Evolutionary conservation across 768 basidiomycete species (phyloP).

Genomic region (Mycena polygramma): DNA sequence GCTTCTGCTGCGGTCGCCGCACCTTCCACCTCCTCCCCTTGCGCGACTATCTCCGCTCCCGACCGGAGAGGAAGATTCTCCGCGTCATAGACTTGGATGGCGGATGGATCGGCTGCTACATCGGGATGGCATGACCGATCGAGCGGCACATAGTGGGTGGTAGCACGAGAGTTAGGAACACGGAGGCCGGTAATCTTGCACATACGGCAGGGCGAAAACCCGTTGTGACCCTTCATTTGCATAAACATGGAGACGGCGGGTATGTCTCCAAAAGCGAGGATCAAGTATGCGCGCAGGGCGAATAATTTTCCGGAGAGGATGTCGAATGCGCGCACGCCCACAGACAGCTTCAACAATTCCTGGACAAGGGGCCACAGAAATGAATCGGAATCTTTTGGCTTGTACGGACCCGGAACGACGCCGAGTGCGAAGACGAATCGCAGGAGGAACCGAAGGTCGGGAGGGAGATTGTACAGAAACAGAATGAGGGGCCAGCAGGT

Average conservation of each 20-base stretch:
- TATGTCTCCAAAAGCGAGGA: slow-evolving; percentile 49
- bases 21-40: slow-evolving; percentile 42
- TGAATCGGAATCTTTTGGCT: slow-evolving; percentile 53
- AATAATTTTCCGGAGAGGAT: slow-evolving; percentile 38
- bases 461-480: slow-evolving; percentile 58
- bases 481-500: slow-evolving; percentile 56
- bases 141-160: slow-evolving; percentile 47
- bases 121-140: slow-evolving; percentile 40
- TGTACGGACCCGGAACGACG: slow-evolving; percentile 57
- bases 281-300: slow-evolving; percentile 46
- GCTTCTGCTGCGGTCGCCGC: slow-evolving; percentile 38
- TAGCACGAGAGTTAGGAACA: slow-evolving; percentile 22
- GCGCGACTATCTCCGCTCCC: slow-evolving; percentile 45
- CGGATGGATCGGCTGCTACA: neutral
- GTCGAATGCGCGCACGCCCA: slow-evolving; percentile 49
- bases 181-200: slow-evolving; percentile 46
- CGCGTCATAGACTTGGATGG: slow-evolving; percentile 41
- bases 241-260: slow-evolving; percentile 33
- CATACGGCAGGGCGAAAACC: slow-evolving; percentile 44
- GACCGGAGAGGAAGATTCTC: slow-evolving; percentile 50
- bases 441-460: slow-evolving; percentile 48
- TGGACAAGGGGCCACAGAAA: slow-evolving; percentile 54
- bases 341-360: slow-evolving; percentile 48
- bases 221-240: slow-evolving; percentile 53
- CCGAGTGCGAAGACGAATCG: slow-evolving; percentile 51